Percentiles rank a stretch among this genome's conserved stretches.
Conservation (phyloP, 1,139 yeast genomes). For the Maudiozyma humilis region DNA sequence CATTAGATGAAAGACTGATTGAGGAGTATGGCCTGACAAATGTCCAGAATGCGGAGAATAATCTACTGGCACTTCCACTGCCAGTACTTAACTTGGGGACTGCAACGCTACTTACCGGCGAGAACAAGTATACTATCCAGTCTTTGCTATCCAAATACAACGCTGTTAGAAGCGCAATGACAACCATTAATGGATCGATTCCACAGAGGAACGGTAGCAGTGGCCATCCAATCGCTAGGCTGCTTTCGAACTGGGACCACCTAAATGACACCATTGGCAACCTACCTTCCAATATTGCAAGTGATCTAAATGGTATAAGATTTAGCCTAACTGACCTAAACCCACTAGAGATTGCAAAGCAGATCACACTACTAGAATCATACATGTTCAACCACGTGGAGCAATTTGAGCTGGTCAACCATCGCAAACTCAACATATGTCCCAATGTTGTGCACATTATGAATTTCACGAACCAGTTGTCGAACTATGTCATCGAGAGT, state of each 20-base stretch:
- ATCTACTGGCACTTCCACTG: constrained; percentile 31
- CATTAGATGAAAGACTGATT: constrained; percentile 33
- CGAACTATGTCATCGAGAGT: constrained; percentile 77
- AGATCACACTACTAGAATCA: constrained; percentile 73
- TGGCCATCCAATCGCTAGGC: not conserved
- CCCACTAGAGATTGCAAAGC: constrained; percentile 77
- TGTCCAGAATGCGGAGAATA: constrained; percentile 25
- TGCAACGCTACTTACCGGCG: constrained; percentile 30
- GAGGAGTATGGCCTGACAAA: constrained; percentile 35
- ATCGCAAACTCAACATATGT: constrained; percentile 53
- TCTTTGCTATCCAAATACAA: constrained; percentile 5
- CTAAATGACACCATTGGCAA: not conserved
- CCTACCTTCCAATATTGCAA: not conserved
- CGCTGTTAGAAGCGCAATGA: not conserved
- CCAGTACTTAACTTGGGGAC: constrained; percentile 29
- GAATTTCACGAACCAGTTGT: constrained; percentile 66
- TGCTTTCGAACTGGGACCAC: constrained; percentile 5
- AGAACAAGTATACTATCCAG: constrained; percentile 30
- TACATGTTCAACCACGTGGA: constrained; percentile 57
- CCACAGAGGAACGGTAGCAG: not conserved
- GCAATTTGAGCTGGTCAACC: constrained; percentile 67
- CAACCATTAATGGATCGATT: not conserved
- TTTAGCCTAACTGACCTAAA: constrained; percentile 59
- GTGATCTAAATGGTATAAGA: constrained; percentile 7
- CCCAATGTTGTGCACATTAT: constrained; percentile 69